Conservation (phyloP, 2,329 filamentous ascomycete genomes). For the Neofusicoccum kwambonambiense region DNA sequence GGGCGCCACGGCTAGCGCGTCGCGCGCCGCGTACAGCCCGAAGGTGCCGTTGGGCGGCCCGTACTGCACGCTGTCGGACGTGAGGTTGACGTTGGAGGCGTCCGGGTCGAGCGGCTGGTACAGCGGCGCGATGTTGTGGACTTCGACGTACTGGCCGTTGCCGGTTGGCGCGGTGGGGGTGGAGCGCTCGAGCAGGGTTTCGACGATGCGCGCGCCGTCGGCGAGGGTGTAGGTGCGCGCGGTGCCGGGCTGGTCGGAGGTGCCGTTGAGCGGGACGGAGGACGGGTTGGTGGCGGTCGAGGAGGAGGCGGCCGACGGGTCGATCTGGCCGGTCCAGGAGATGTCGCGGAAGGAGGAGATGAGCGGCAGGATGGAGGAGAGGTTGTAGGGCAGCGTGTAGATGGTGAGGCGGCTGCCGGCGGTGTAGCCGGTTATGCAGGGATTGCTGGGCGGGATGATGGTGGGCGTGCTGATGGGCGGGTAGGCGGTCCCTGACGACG, state of each 20-base stretch:
- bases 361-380: slow-evolving; percentile 6
- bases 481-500: slow-evolving; percentile 1
- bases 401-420: neutral
- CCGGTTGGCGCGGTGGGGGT: slow-evolving; percentile 16
- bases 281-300: neutral
- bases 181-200: slow-evolving; percentile 20
- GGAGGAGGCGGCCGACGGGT: neutral
- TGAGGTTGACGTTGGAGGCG: slow-evolving; percentile 14
- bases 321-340: neutral
- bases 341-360: slow-evolving; percentile 13
- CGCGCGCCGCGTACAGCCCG: slow-evolving; percentile 25
- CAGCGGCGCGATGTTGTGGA: slow-evolving; percentile 21
- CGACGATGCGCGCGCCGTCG: slow-evolving; percentile 5
- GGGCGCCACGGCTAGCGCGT: slow-evolving; percentile 24
- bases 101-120: slow-evolving; percentile 1
- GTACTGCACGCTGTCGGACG: slow-evolving; percentile 22
- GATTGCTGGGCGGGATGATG: slow-evolving; percentile 4
- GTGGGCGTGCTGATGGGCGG: slow-evolving; percentile 7
- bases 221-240: slow-evolving; percentile 2
- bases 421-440: neutral
- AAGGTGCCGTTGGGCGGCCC: slow-evolving; percentile 21
- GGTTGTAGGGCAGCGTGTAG: slow-evolving; percentile 5
- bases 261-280: slow-evolving; percentile 9
- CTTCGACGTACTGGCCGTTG: slow-evolving; percentile 22
- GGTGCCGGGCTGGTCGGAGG: slow-evolving; percentile 5